Base-by-base conservation (phyloP, 1,284 basidiomycete species). In the Quambalaria eucalypti region DNA sequence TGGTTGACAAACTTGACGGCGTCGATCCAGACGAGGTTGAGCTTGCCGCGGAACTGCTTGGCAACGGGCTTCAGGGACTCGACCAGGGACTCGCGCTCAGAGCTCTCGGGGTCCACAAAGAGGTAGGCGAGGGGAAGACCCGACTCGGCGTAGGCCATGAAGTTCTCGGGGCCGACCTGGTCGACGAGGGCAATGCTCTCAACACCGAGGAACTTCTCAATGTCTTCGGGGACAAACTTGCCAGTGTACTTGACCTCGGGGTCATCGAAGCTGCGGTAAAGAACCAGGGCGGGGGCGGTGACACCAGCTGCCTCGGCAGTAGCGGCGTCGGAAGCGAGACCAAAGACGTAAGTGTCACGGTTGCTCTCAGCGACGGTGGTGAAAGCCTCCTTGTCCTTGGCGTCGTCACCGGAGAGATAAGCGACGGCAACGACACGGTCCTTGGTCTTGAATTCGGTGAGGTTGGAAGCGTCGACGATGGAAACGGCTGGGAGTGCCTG, bases 21-120 rank as follows among this genome's bases (percentile, higher is more conserved):
- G 77, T 99, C 95, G 70, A 99, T 98, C 86, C 86, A 95, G 64
- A 98, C 93, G 78, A 98, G 93, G 85, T 95, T 97, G 76, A 97
- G 71, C 79, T 88, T 86, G 72, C 85, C 83, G 78, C 88, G 90
- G 82, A 84, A 82, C 73, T 84, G 83, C 59, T 84, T 80, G 28
- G 93, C 92, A 54, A 93, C 76, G 1, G 88, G 83, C 68, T 81
- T 83, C 68, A 97, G 77, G 53, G 81, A 78, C 44, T 85, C 84
- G 62, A 93, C 81, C 55, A 86, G 78, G 46, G 80, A 79, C 25
- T 87, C 81, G 68, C 83, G 85, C 59, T 82, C 80, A 69, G 84
- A 83, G 62, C 84, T 81, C 49, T 83, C 79, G 44, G 90, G 87
- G 78, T 96, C 89, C 66, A 90, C 74, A 80, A 99, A 98, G 74